A percentile compares a stretch with the other conserved stretches of the same genome.
These are phyloP conservation scores for Graphium sp. DNA, from an alignment of 2,329 filamentous ascomycete genomes.

Conservation along the genomic window DNA sequence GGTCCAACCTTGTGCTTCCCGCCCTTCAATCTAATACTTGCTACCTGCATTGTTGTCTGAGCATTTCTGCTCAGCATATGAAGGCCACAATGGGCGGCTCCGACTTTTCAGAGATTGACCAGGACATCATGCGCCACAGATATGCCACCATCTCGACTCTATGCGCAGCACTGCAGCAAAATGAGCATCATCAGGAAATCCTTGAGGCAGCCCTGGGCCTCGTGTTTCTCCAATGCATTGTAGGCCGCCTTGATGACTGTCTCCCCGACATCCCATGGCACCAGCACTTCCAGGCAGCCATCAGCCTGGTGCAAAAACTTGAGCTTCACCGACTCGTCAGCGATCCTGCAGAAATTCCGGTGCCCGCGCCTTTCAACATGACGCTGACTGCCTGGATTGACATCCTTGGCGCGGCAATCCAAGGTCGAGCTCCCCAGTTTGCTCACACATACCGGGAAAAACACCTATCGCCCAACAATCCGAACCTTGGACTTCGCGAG, in stretches of 20 bases:
- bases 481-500: constrained; percentile 61
- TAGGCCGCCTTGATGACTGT: constrained; percentile 69
- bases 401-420: constrained; percentile 87
- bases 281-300: constrained; percentile 87
- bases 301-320: constrained; percentile 71
- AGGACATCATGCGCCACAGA: constrained; percentile 83
- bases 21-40: constrained; percentile 82
- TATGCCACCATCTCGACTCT: constrained; percentile 76
- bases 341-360: constrained; percentile 29
- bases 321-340: constrained; percentile 56
- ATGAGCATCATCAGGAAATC: constrained; percentile 73
- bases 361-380: constrained; percentile 81
- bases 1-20: constrained; percentile 69
- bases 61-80: constrained; percentile 80
- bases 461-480: constrained; percentile 52
- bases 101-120: constrained; percentile 59
- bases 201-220: constrained; percentile 85
- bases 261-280: constrained; percentile 92
- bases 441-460: constrained; percentile 94
- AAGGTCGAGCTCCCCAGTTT: constrained; percentile 70
- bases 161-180: constrained; percentile 63
- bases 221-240: constrained; percentile 91
- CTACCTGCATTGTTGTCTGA: constrained; percentile 91
- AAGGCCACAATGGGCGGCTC: constrained; percentile 54
- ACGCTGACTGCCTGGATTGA: constrained; percentile 90